phyloP scores from a whole-genome alignment of 2,329 filamentous ascomycete genomes.

The Exophiala xenobiotica region DNA sequence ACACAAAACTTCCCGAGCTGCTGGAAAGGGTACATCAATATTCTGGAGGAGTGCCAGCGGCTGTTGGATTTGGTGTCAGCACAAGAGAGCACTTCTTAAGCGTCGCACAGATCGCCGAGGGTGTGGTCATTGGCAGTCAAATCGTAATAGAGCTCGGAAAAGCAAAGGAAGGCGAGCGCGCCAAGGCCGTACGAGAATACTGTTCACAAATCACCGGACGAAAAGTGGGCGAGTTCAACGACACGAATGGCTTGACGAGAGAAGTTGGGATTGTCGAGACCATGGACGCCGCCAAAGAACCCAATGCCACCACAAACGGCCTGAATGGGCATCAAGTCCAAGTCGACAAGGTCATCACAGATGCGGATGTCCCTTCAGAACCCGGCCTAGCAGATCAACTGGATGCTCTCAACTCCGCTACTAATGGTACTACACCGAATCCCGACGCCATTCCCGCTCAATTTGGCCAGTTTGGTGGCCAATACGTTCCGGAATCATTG shows the following conservation, averaged over 20 bases:
- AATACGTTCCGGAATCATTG: constrained; percentile 94
- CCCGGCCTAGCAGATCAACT: constrained; percentile 78
- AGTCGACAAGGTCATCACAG: constrained; percentile 67
- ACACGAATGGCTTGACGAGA: constrained; percentile 51
- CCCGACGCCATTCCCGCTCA: constrained; percentile 69
- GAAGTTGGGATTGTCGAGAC: constrained; percentile 72
- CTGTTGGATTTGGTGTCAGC: constrained; percentile 94
- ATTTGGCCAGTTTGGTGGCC: constrained; percentile 94
- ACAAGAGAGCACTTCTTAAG: constrained; percentile 90
- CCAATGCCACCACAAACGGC: constrained; percentile 50
- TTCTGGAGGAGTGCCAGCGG: constrained; percentile 84
- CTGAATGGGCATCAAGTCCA: constrained; percentile 48
- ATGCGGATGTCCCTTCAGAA: constrained; percentile 55
- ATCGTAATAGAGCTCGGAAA: constrained; percentile 79
- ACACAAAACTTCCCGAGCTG: constrained; percentile 75
- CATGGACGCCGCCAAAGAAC: constrained; percentile 60
- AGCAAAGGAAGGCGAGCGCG: constrained; percentile 64
- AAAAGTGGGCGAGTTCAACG: constrained; percentile 46
- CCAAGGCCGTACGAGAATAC: constrained; percentile 79
- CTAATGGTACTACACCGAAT: constrained; percentile 45
- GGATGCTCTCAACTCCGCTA: constrained; percentile 67
- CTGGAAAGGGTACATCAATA: constrained; percentile 85
- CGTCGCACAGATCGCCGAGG: constrained; percentile 80
- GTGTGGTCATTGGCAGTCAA: constrained; percentile 94
- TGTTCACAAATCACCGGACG: constrained; percentile 70